These are phyloP conservation scores for Ambrosiella xylebori DNA, from an alignment of 2,329 filamentous ascomycete genomes.

Conservation along the genomic window DNA sequence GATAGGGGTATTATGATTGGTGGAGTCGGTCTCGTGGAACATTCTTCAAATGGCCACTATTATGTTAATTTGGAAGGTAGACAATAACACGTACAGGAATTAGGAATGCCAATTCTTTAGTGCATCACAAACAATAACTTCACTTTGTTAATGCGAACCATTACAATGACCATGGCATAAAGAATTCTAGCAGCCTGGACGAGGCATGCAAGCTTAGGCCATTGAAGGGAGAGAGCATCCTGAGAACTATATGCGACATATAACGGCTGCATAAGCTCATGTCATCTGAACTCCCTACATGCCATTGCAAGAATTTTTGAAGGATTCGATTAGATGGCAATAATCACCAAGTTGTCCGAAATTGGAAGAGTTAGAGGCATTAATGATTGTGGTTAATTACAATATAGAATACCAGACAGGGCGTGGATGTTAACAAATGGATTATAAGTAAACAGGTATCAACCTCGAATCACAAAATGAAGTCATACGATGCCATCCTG, in stretches of 20 bases:
- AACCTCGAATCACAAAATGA: background rate
- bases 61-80: background rate
- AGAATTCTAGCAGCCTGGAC: background rate
- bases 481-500: background rate
- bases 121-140: background rate
- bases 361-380: background rate
- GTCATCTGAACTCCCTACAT: background rate
- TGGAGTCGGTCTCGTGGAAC: background rate
- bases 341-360: background rate
- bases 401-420: background rate
- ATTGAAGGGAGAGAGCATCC: background rate
- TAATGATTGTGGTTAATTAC: background rate
- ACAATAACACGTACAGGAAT: background rate
- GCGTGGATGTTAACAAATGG: background rate
- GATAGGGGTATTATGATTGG: no score
- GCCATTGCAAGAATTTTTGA: background rate
- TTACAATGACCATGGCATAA: background rate
- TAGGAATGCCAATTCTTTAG: background rate
- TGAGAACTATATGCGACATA: background rate
- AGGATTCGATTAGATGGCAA: background rate
- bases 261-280: background rate
- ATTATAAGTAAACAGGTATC: background rate
- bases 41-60: background rate
- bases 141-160: background rate
- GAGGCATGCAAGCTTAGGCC: background rate